Percentiles rank a stretch among this genome's conserved stretches.
Conservation (phyloP, 192 early-diverging fungal genomes). For the Backusella parvicylindrica region DNA sequence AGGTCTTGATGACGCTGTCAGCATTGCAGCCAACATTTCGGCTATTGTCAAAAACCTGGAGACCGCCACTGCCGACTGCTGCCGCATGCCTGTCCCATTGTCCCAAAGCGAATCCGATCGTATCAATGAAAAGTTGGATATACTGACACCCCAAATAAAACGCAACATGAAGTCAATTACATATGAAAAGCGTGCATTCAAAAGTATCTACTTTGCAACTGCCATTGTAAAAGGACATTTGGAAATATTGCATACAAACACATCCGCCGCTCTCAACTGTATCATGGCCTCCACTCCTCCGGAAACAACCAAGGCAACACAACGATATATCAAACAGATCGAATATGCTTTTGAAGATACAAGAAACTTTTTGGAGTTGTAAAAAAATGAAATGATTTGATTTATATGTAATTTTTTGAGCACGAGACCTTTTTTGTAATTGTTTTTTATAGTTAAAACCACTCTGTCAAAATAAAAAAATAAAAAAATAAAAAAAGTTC, state of each 20-base stretch:
- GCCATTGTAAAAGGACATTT: not conserved
- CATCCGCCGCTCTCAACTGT: not conserved
- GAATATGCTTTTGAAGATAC: not conserved
- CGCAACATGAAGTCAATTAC: not conserved
- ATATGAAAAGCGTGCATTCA: not conserved
- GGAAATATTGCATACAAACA: not conserved
- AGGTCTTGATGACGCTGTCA: not conserved
- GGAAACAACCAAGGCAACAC: not conserved
- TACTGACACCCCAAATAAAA: not conserved
- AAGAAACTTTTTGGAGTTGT: not conserved
- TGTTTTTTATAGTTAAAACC: not conserved
- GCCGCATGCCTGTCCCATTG: not conserved
- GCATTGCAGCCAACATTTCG: not conserved
- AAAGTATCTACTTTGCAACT: not conserved
- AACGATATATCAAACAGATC: not conserved
- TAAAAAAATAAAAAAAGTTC: too few relatives aligned
- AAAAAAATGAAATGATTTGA: not conserved
- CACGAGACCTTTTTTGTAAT: not conserved
- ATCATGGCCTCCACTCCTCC: not conserved
- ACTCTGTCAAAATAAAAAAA: not conserved
- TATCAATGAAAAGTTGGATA: not conserved
- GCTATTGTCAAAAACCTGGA: not conserved
- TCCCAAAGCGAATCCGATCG: not conserved
- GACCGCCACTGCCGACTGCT: not conserved
- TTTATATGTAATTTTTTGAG: not conserved